Evolutionary conservation across 2,329 filamentous ascomycete genomes (phyloP), one percentile per base, ranked within the genome.

Genomic region (Aspergillus fumigatiaffinis): DNA sequence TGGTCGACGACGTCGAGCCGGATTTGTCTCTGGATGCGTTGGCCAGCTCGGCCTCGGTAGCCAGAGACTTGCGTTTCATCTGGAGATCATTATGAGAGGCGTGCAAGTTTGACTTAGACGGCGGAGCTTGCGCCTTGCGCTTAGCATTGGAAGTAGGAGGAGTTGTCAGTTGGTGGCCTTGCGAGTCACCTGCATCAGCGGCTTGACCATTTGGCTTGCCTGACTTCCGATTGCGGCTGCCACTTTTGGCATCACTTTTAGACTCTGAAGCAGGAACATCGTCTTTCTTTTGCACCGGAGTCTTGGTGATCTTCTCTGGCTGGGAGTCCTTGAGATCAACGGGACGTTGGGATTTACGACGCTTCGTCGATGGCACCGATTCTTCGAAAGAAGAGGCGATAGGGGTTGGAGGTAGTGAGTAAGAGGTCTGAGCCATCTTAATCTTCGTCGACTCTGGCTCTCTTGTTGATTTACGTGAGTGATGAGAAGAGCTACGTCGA

Each of bases 321-420:
- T 54, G 53, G n/a, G 52, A 51, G 3, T 52, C 41, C 50, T 58
- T 59, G 42, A 49, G 54, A 42, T 60, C 49, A 9, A 59, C 32
- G n/a, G 56, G 56, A 8, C 58, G 58, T 29, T 58, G 61, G 21
- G 63, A 66, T 29, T 57, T 63, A 41, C 60, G 61, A 17, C 63
- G 63, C 50, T 66, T 66, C n/a, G 58, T 52, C 20, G 63, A 63
- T 12, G 59, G 50, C 14, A 60, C 25, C n/a, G 61, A 29, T 17
- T 67, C 65, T 42, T 66, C 65, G 38, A 67, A 67, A 9, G 63
- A 59, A 12, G 65, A 59, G 21, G 55, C 58, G 25, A 66, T 49
- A 28, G 64, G 64, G 5, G 64, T 66, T 14, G 63, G 52, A 17
- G 65, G 62, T 1, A 67, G 56, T 55, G 65, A 67, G 46, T 60